Conservation (phyloP, 1,139 yeast species). For the Kodamaea sp. region DNA sequence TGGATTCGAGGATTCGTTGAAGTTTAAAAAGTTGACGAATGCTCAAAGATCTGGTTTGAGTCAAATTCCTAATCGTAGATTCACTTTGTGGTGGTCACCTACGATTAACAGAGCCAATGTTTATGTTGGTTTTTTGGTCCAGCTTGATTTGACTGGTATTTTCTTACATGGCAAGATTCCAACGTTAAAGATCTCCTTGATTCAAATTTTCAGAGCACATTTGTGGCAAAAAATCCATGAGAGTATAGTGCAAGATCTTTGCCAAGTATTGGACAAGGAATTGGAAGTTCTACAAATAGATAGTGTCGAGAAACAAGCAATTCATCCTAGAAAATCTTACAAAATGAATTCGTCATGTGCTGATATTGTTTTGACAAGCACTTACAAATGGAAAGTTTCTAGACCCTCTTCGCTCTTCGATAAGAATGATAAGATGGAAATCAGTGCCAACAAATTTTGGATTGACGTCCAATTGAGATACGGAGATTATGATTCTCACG, state of each 20-base stretch:
- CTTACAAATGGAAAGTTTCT: slow-evolving; percentile 82
- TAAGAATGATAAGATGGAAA: slow-evolving; percentile 51
- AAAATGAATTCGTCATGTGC: slow-evolving; percentile 97
- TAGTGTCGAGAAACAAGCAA: slow-evolving; percentile 84
- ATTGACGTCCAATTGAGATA: slow-evolving; percentile 91
- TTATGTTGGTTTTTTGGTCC: slow-evolving; percentile 96
- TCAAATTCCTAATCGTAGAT: slow-evolving; percentile 96
- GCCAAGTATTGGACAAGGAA: slow-evolving; percentile 90
- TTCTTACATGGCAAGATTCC: slow-evolving; percentile 98
- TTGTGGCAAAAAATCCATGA: slow-evolving; percentile 99
- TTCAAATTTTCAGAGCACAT: slow-evolving; percentile 96
- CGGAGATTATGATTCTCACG: slow-evolving; percentile 98
- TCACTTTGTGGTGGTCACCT: slow-evolving; percentile 99
- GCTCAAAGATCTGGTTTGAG: slow-evolving; percentile 97
- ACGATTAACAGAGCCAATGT: slow-evolving; percentile 98
- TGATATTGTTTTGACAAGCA: slow-evolving; percentile 76
- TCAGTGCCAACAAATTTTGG: slow-evolving; percentile 80
- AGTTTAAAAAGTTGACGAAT: slow-evolving; percentile 90
- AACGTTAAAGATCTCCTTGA: slow-evolving; percentile 88
- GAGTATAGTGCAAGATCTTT: slow-evolving; percentile 87
- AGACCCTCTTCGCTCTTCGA: slow-evolving; percentile 78
- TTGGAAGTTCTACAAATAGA: slow-evolving; percentile 82
- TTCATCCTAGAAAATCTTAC: slow-evolving; percentile 96
- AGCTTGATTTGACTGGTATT: slow-evolving; percentile 93
- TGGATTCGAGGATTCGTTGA: slow-evolving; percentile 95